Evolutionary conservation across 23 red algal genomes (phyloP), one percentile per base, ranked within the genome.

Genomic region (Gracilaria gracilis): DNA sequence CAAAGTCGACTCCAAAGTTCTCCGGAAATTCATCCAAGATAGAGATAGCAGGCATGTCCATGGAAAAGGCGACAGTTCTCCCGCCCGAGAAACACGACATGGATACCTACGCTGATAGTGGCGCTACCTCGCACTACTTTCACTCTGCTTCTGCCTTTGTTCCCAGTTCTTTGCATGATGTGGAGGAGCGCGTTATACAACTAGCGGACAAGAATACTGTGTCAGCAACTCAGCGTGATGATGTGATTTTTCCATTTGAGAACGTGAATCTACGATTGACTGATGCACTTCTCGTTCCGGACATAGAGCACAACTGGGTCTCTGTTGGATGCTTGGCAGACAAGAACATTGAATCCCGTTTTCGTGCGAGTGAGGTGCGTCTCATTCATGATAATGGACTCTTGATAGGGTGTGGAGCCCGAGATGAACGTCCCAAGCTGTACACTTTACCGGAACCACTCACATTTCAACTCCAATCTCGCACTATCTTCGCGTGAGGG

Each of bases 141-240:
- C 42, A 46, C 42, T 69, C 17, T 50, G 62, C 20, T 17, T 25
- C 35, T 29, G 58, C 37, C 1, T 42, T 86, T 47, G n/a, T 86
- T 33, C 57, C 66, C 9, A 54, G 64, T 42, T 71, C 82, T 15
- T 31, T 86, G 6, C 46, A 69, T 47, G n/a, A 27, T 37, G 28
- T 27, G 28, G 0, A 38, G 17, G 64, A 36, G 23, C 6, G 59
- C 6, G 65, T 40, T 1, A 71, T 70, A 28, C 8, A 67, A 61
- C 46, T 86, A 14, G 82, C 82, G 0, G 82, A 86, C 34, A 86
- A 86, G 9, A 69, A 59, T 71, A 44, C 61, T 37, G 82, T 86
- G 20, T 9, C 33, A 15, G 58, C 82, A 67, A 69, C 82, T 9
- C 58, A 69, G 31, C n/a, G 27, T 20, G 59, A 61, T 12, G 37